Evolutionary conservation across 352 stramenopile species (phyloP), one percentile per base, ranked within the genome.

Genomic region (Phytophthora palmivora): DNA sequence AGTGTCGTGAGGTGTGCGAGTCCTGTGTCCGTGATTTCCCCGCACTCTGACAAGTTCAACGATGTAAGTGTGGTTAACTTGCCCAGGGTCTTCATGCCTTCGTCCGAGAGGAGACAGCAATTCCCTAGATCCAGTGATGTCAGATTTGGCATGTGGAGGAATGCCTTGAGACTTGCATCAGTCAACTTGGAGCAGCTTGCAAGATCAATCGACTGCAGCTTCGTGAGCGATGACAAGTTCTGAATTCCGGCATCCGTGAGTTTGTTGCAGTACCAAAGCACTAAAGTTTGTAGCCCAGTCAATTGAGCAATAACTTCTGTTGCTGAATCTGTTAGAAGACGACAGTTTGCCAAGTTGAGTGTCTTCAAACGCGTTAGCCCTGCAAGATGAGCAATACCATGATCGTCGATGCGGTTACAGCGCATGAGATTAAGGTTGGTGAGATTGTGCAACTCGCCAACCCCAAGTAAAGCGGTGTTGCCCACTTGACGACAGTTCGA

Each of bases 201-300:
- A 43, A 94, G 56, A 62, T 94, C 85, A 4, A 94, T 64, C 15
- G 82, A 82, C 58, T 87, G 70, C 19, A 94, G 71, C 22, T 78
- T 86, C 3, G 52, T 68, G 3, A 92, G 70, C 1, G 46, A 28
- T 7, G 63, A 51, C 16, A 92, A 59, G 4, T 74, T 68, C 3
- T 60, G 10, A 15, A 92, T 70, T 3, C 79, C 85, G 0, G 21
- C 21, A 64, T 96, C 85, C 0, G 82, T 93, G 21, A 97, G 72
- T 58, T 93, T 93, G 70, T 88, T 90, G 65, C 86, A 97, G 67
- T 95, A 91, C 76, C 85, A 90, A 8, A 97, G 60, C 30, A 89
- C 77, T 8, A 97, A 68, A 28, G 75, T 82, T 49, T 91, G 69
- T 5, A 96, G 58, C 6, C 61, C 41, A 15, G 66, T 63, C 61